Base-by-base conservation (phyloP, 306 rosid genomes). In the Mucuna pruriens region DNA sequence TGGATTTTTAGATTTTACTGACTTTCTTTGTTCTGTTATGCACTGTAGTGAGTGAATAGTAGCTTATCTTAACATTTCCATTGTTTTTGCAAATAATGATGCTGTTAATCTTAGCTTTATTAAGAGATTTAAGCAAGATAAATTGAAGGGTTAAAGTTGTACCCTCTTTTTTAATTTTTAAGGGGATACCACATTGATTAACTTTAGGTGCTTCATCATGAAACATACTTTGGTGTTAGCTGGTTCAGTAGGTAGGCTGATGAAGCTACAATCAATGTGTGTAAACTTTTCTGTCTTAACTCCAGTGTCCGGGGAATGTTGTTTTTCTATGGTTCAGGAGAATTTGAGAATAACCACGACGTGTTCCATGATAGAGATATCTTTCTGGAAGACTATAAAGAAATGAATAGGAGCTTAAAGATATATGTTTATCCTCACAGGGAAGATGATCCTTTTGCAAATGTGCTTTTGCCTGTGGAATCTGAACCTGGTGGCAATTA, bases 341-440 rank as follows among this genome's bases (percentile, higher is more conserved):
- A 79, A 54, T 19, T 82, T 76, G 87, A 76, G 80, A 76, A 77
- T 74, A 68, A 83, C 39, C 67, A 71, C 49, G 82, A 78, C 74
- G 91, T 91, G 87, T 91, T 84, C 92, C 94, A 91, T 84, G 94
- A 91, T 77, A 80, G 68, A 75, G 85, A 87, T 11, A 49, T 89
- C 46, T 94, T 94, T 71, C 49, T 81, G 69, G 90, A 92, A 89
- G 96, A 92, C 71, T 94, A 92, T 57, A 83, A 71, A 44, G 94
- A 89, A 85, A 94, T 94, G 96, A 92, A 90, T 79, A 84, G 78
- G 78, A 89, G 89, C 85, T 90, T 94, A 49, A 94, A 92, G 90
- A 87, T 94, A 82, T 92, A 88, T 74, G 96, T 94, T 82, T 94
- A 94, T 86, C 98, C 97, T 82, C 96, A 94, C 85, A 78, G 76